Conservation (phyloP, 495 filamentous ascomycete genomes). For the Barbatosphaeria neglecta region DNA sequence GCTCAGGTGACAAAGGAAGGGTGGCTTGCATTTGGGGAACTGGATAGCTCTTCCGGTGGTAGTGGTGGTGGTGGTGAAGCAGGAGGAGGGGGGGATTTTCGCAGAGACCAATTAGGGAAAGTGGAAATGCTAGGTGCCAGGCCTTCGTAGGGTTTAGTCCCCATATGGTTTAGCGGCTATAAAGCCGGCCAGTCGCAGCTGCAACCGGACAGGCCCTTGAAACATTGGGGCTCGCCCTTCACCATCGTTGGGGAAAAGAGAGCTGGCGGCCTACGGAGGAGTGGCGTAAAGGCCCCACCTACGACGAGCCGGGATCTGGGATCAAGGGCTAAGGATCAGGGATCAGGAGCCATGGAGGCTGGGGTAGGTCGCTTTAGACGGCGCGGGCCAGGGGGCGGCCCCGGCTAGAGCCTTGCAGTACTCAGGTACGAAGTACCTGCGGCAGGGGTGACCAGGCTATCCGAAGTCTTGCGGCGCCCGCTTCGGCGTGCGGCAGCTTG, state of each 20-base stretch:
- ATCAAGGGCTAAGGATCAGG: background rate
- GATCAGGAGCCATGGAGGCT: background rate
- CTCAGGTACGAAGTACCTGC: background rate
- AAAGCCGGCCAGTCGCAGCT: background rate
- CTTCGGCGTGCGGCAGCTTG: too few relatives aligned
- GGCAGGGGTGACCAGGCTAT: background rate
- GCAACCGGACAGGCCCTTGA: background rate
- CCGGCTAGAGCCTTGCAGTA: background rate
- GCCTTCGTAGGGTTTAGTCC: background rate
- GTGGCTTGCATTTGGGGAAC: conserved; percentile 1
- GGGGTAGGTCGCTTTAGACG: background rate
- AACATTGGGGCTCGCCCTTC: background rate
- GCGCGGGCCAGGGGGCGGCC: background rate
- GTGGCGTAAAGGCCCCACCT: background rate
- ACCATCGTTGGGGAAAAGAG: background rate
- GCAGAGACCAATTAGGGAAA: background rate
- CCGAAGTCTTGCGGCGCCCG: background rate
- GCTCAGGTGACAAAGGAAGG: background rate
- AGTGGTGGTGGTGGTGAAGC: background rate
- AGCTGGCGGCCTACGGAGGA: background rate
- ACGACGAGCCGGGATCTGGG: conserved; percentile 1
- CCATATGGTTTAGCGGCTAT: background rate
- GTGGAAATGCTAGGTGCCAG: background rate
- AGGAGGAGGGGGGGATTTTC: background rate
- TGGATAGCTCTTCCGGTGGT: background rate